Conservation (phyloP, 2,329 filamentous ascomycete genomes). For the Pseudogymnoascus sp. region DNA sequence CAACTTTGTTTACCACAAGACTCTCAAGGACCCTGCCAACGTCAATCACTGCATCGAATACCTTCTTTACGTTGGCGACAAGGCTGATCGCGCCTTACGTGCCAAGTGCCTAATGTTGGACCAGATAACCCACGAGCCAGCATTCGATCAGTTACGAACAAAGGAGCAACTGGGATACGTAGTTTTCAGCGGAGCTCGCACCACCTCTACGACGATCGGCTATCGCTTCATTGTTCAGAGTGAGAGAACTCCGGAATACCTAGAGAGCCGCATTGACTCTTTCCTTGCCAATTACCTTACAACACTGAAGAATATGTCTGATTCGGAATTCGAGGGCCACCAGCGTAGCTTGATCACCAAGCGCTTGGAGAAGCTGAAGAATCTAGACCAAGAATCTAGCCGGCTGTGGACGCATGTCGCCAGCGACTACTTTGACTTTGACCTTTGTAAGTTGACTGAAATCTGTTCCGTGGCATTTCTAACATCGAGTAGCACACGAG, state of each 20-base stretch:
- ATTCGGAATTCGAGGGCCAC: slow-evolving; percentile 80
- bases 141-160: slow-evolving; percentile 88
- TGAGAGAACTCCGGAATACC: slow-evolving; percentile 72
- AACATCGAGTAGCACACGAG: slow-evolving; percentile 29
- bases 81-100: slow-evolving; percentile 58
- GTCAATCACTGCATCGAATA: slow-evolving; percentile 83
- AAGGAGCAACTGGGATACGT: slow-evolving; percentile 98
- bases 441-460: slow-evolving; percentile 54
- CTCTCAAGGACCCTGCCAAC: slow-evolving; percentile 76
- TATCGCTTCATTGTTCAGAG: slow-evolving; percentile 91
- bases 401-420: slow-evolving; percentile 81
- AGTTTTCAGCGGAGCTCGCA: slow-evolving; percentile 72
- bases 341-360: slow-evolving; percentile 84
- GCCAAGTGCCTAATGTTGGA: slow-evolving; percentile 75
- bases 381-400: slow-evolving; percentile 73
- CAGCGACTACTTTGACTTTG: slow-evolving; percentile 83
- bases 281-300: slow-evolving; percentile 65
- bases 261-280: slow-evolving; percentile 79
- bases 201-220: slow-evolving; percentile 68
- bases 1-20: slow-evolving; percentile 76
- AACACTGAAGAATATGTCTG: slow-evolving; percentile 65
- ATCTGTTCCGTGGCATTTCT: not conserved
- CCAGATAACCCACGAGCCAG: slow-evolving; percentile 87
- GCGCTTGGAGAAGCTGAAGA: slow-evolving; percentile 84
- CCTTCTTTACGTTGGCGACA: slow-evolving; percentile 61